Percentiles rank a stretch among this genome's conserved stretches.
Evolutionary conservation across 2,329 filamentous ascomycete genomes (phyloP).

Genomic region (Clarireedia hainanense): DNA sequence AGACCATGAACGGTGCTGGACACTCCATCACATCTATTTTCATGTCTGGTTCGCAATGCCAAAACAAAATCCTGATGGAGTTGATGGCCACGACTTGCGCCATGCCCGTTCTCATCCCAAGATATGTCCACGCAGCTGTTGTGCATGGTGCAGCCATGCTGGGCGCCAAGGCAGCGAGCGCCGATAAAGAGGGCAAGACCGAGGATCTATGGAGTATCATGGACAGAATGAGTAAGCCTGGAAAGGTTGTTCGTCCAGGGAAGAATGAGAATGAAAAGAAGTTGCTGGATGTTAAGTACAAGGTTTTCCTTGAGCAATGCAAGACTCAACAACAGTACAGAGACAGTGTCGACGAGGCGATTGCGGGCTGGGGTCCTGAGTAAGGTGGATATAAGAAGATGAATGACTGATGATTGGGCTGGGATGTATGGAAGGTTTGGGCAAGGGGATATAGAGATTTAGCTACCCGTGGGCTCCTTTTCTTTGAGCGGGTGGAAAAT

Average conservation of each 20-base stretch:
- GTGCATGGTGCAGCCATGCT: constrained; percentile 98
- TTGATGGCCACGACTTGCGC: constrained; percentile 84
- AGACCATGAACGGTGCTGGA: constrained; percentile 84
- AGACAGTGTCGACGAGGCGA: constrained; percentile 61
- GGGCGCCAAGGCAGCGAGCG: constrained; percentile 91
- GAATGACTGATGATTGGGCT: too few species aligned
- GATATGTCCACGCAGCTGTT: constrained; percentile 90
- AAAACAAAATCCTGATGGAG: constrained; percentile 86
- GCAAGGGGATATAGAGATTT: too few species aligned
- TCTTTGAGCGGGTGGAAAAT: too few species aligned
- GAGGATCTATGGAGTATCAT: constrained; percentile 94
- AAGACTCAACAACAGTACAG: constrained; percentile 78
- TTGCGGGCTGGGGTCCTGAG: constrained; percentile 34
- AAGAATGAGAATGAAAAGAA: constrained; percentile 66
- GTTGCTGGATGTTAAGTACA: constrained; percentile 81
- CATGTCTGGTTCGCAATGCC: constrained; percentile 97
- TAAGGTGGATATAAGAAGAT: background rate
- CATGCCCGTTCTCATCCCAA: constrained; percentile 88
- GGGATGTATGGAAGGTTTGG: too few species aligned
- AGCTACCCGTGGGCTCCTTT: too few species aligned
- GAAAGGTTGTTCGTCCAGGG: constrained; percentile 71
- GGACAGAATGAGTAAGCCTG: constrained; percentile 94
- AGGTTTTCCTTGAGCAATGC: constrained; percentile 91
- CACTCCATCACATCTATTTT: constrained; percentile 89
- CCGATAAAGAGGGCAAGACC: constrained; percentile 65